phyloP scores from a whole-genome alignment of 75 land plant species.

The Pinus taeda region DNA sequence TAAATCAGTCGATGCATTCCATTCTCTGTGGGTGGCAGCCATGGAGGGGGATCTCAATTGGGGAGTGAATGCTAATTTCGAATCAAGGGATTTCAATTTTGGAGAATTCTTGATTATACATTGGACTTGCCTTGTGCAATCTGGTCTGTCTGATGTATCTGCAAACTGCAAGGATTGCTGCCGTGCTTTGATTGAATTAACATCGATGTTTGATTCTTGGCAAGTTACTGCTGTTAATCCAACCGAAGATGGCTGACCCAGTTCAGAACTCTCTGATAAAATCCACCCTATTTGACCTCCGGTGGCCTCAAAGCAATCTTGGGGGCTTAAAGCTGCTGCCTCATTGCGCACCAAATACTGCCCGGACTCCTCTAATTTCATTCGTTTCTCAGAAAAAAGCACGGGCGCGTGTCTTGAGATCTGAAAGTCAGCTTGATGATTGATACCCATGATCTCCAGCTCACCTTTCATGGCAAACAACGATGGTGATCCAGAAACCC shows the following conservation, averaged over 20 bases:
- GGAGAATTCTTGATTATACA: constrained; percentile 5
- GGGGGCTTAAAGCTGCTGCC: neutral
- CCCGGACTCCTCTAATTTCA: constrained; percentile 2
- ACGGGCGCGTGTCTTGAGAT: constrained; percentile 2
- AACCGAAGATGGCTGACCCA: neutral
- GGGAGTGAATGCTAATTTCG: no score
- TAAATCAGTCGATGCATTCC: no score
- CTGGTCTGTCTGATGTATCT: neutral
- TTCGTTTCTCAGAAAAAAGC: constrained; percentile 4
- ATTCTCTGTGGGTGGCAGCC: no score
- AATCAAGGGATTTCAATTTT: neutral
- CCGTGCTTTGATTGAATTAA: neutral
- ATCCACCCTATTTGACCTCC: constrained; percentile 4
- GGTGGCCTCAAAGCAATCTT: neutral
- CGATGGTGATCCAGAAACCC: no score
- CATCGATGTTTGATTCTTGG: neutral
- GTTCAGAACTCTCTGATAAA: neutral
- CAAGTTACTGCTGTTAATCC: neutral
- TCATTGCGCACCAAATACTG: neutral
- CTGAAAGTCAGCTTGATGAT: constrained; percentile 4
- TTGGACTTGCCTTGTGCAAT: neutral
- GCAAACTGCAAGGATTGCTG: constrained; percentile 3
- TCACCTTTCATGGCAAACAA: constrained; percentile 3
- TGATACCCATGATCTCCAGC: constrained; percentile 4
- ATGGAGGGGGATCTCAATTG: no score